Evolutionary conservation across 305 asterid species (phyloP).

Genomic region (Fraxinus floribunda): DNA sequence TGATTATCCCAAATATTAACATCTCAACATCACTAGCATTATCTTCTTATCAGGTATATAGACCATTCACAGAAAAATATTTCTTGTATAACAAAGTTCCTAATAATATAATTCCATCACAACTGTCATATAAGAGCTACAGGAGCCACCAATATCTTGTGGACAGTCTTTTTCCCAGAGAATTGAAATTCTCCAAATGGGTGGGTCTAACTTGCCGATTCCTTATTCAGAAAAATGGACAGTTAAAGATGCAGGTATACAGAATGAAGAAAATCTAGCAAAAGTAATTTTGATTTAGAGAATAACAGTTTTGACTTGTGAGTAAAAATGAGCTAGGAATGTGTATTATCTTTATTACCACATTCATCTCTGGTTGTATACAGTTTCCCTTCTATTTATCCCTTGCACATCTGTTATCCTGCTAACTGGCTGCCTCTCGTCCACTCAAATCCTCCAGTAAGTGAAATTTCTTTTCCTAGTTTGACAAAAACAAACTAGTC

Average conservation of each 20-base stretch:
- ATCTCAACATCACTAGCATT: slow-evolving; percentile 31
- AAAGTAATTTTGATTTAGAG: slow-evolving; percentile 27
- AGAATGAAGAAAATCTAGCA: slow-evolving; percentile 35
- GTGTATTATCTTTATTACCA: slow-evolving; percentile 23
- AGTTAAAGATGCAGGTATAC: slow-evolving; percentile 14
- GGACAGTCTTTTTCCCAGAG: slow-evolving; percentile 60
- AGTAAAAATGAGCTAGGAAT: slow-evolving; percentile 18
- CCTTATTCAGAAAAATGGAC: slow-evolving; percentile 28
- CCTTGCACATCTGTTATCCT: slow-evolving; percentile 19
- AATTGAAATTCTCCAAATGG: slow-evolving; percentile 39
- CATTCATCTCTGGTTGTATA: slow-evolving; percentile 16
- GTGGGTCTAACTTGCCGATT: slow-evolving; percentile 35
- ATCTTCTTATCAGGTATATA: slow-evolving; percentile 40
- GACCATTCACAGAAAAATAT: slow-evolving; percentile 31
- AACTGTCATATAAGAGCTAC: slow-evolving; percentile 32
- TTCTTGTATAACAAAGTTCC: slow-evolving; percentile 27
- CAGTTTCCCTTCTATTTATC: neutral
- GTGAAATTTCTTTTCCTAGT: slow-evolving; percentile 6
- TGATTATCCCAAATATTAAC: slow-evolving; percentile 6
- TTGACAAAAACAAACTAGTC: neutral
- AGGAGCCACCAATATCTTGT: slow-evolving; percentile 76
- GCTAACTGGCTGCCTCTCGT: slow-evolving; percentile 29
- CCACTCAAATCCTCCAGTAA: slow-evolving; percentile 25
- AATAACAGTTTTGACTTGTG: neutral
- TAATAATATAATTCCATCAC: slow-evolving; percentile 35